Conservation (phyloP, 768 basidiomycete genomes). For the Cytidiella melzeri region DNA sequence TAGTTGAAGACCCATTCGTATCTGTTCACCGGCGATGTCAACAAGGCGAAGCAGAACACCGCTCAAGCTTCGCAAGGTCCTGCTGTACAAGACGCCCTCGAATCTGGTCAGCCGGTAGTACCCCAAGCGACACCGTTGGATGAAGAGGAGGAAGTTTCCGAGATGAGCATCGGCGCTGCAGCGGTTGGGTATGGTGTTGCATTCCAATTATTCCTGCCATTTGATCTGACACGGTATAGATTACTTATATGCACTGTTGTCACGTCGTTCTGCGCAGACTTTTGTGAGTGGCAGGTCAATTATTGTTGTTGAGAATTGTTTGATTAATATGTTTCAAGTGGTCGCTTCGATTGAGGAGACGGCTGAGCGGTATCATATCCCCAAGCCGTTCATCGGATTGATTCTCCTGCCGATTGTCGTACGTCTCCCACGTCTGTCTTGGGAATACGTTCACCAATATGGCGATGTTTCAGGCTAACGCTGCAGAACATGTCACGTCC, state of each 20-base stretch:
- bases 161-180: constrained; percentile 72
- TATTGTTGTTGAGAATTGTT: too few relatives aligned
- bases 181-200: constrained; percentile 36
- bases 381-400: constrained; percentile 80
- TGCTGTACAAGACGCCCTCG: not conserved
- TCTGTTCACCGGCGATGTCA: constrained; percentile 48
- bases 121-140: constrained; percentile 8
- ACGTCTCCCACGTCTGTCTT: constrained; percentile 23
- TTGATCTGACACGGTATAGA: constrained; percentile 27
- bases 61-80: constrained; percentile 1
- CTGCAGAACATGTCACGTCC: constrained; percentile 80
- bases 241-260: constrained; percentile 70
- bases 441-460: too few relatives aligned
- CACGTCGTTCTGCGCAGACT: constrained; percentile 88
- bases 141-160: constrained; percentile 34
- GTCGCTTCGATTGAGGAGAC: constrained; percentile 93
- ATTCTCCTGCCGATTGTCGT: constrained; percentile 87
- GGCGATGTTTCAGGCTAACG: constrained; percentile 56
- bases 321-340: constrained; percentile 36
- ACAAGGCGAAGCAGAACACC: constrained; percentile 23
- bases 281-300: constrained; percentile 55
- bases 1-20: constrained; percentile 69
- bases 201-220: not conserved
- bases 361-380: constrained; percentile 71
- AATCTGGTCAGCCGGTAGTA: not conserved